phyloP scores from a whole-genome alignment of 1,139 yeast species.

The Saccharomycopsis hybrid region DNA sequence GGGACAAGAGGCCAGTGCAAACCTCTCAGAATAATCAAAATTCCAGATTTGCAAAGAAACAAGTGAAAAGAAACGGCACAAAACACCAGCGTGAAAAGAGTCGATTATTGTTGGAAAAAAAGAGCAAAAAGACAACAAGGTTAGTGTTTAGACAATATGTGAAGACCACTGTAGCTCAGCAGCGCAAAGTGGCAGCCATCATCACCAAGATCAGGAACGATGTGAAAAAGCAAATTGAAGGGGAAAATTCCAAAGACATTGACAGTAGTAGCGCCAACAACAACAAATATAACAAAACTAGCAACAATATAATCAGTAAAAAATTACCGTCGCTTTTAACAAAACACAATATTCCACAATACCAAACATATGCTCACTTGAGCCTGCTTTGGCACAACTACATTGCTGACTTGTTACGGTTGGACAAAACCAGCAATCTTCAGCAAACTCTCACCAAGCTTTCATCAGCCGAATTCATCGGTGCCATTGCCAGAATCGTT shows the following conservation, averaged over 20 bases:
- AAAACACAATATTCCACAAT: slow-evolving; percentile 42
- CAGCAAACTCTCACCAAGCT: slow-evolving; percentile 46
- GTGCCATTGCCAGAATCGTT: slow-evolving; percentile 57
- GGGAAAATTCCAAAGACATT: background rate
- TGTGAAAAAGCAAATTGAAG: too few relatives aligned
- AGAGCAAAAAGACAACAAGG: slow-evolving; percentile 4
- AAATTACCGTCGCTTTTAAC: background rate
- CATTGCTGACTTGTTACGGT: slow-evolving; percentile 43
- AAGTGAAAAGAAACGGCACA: background rate
- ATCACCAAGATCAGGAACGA: background rate
- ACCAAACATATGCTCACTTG: slow-evolving; percentile 46
- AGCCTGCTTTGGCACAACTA: slow-evolving; percentile 60
- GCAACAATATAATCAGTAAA: too few relatives aligned
- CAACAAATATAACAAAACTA: too few relatives aligned
- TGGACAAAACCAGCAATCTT: slow-evolving; percentile 21
- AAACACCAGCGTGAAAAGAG: background rate
- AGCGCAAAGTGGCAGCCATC: slow-evolving; percentile 4
- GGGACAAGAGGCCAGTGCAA: too few relatives aligned
- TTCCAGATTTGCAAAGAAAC: background rate
- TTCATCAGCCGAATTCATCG: slow-evolving; percentile 79
- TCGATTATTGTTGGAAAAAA: slow-evolving; percentile 1
- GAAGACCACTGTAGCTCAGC: slow-evolving; percentile 1
- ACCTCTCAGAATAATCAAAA: background rate
- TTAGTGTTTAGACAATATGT: slow-evolving; percentile 9
- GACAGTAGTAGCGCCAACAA: too few relatives aligned